A percentile compares a stretch with the other conserved stretches of the same genome.
phyloP scores from a whole-genome alignment of 164 flowering plant species.

The Liquidambar formosana region DNA sequence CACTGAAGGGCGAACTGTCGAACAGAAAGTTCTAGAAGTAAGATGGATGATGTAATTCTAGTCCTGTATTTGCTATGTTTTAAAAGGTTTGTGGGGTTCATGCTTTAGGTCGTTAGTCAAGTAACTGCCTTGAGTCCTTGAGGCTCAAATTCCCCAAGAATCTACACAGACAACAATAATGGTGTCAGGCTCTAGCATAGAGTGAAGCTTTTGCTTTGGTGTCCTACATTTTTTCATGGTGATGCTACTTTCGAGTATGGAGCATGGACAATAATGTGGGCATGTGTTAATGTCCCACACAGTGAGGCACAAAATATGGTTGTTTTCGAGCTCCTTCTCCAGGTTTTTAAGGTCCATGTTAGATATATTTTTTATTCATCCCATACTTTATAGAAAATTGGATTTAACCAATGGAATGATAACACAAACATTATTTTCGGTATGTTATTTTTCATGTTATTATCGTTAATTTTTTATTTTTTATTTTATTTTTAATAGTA shows the following conservation, averaged over 20 bases:
- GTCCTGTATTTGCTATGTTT: slow-evolving; percentile 2
- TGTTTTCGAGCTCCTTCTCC: background rate
- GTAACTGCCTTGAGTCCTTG: background rate
- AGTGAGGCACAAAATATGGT: background rate
- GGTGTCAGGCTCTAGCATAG: background rate
- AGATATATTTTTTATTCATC: background rate
- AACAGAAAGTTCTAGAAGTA: slow-evolving; percentile 86
- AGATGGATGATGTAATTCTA: slow-evolving; percentile 25
- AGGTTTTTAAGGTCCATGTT: background rate
- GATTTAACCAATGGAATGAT: background rate
- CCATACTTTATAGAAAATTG: background rate
- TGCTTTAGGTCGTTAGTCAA: background rate
- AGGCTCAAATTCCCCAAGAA: background rate
- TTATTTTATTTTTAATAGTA: background rate
- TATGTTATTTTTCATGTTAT: no score
- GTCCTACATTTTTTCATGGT: background rate
- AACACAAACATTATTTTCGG: background rate
- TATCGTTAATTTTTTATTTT: background rate
- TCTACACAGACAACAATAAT: background rate
- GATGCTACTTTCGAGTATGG: background rate
- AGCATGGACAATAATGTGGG: background rate
- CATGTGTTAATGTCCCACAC: background rate
- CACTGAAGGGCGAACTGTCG: slow-evolving; percentile 73
- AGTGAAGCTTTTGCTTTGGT: background rate
- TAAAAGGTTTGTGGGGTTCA: background rate